Conservation (phyloP, 2,329 filamentous ascomycete species). For the Diaporthe citrichinensis region DNA sequence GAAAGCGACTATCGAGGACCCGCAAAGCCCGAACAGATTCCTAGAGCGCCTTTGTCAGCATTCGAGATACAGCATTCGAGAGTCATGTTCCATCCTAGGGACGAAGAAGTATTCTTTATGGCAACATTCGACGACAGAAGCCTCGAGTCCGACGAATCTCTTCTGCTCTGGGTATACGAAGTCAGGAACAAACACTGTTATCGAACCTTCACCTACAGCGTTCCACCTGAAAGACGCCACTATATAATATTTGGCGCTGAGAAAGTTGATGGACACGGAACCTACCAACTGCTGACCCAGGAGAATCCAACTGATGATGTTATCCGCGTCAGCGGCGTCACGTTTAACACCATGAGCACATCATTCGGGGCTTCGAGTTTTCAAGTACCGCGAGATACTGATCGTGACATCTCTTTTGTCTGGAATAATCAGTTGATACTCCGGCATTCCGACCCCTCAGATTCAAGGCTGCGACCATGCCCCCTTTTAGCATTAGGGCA, state of each 20-base stretch:
- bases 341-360: conserved; percentile 27
- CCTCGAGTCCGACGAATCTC: neutral
- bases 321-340: neutral
- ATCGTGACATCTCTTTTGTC: neutral
- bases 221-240: neutral
- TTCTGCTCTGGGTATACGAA: conserved; percentile 12
- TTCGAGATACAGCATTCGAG: neutral
- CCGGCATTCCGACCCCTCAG: neutral
- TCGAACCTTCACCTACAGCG: neutral
- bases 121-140: neutral
- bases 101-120: conserved; percentile 16
- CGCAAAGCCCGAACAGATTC: neutral
- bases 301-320: neutral
- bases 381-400: neutral
- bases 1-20: neutral
- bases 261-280: conserved; percentile 26
- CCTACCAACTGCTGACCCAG: conserved; percentile 10
- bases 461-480: neutral
- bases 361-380: neutral
- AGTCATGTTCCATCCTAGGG: conserved; percentile 11
- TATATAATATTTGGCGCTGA: neutral
- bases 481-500: neutral
- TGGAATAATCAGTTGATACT: conserved; percentile 28
- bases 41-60: neutral
- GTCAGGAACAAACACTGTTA: conserved; percentile 16